Percentiles rank a stretch among this genome's conserved stretches.
phyloP scores from a whole-genome alignment of 306 rosid genomes.

The Quercus engelmannii region DNA sequence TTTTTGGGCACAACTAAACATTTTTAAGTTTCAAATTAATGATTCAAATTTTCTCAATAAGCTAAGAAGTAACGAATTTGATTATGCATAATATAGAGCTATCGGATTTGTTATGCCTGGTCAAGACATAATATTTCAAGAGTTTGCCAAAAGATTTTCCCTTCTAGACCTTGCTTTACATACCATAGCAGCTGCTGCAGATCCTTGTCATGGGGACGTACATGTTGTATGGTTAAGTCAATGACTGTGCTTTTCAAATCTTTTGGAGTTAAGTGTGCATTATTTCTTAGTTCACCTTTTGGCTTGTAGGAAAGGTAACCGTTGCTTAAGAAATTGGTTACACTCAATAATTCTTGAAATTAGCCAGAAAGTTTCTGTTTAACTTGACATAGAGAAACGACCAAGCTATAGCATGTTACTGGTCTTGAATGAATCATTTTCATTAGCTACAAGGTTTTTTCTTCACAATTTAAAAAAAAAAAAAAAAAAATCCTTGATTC shows the following conservation, averaged over 20 bases:
- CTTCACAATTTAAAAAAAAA: no score
- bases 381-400: slow-evolving; percentile 45
- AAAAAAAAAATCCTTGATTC: background rate
- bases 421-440: slow-evolving; percentile 72
- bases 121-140: no score
- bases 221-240: slow-evolving; percentile 81
- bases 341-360: slow-evolving; percentile 48
- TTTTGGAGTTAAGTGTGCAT: slow-evolving; percentile 12
- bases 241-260: slow-evolving; percentile 13
- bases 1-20: no score
- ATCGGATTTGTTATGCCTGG: no score
- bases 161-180: slow-evolving; percentile 96
- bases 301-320: slow-evolving; percentile 73
- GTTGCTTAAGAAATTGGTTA: slow-evolving; percentile 68
- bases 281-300: slow-evolving; percentile 7
- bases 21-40: no score
- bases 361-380: slow-evolving; percentile 37
- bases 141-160: slow-evolving; percentile 16
- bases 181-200: slow-evolving; percentile 90
- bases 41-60: no score
- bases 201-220: slow-evolving; percentile 93
- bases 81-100: no score
- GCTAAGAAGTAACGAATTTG: no score
- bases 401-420: slow-evolving; percentile 56
- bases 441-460: slow-evolving; percentile 81